A percentile compares a stretch with the other conserved stretches of the same genome.
Evolutionary conservation across 1,284 basidiomycete species (phyloP).

Genomic region (Cryptococcus sp.): DNA sequence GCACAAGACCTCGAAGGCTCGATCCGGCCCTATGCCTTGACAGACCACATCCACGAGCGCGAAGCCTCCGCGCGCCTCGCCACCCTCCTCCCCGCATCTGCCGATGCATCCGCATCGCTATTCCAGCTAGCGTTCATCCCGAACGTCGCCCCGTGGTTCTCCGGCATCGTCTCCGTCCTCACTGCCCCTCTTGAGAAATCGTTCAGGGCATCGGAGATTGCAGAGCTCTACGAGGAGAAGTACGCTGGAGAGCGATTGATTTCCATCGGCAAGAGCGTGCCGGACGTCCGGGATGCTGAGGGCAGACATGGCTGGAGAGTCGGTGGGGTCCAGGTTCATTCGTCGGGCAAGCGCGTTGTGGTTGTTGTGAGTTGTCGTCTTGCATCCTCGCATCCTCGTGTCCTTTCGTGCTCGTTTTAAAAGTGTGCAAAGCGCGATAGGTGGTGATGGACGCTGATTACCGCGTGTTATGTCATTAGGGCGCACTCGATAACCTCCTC

Average conservation of each 20-base stretch:
- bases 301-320: constrained; percentile 84
- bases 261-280: constrained; percentile 66
- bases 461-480: constrained; percentile 56
- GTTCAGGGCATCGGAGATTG: constrained; percentile 71
- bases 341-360: constrained; percentile 81
- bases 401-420: background rate
- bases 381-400: background rate
- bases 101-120: constrained; percentile 15
- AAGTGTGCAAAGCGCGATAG: background rate
- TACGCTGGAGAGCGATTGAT: constrained; percentile 78
- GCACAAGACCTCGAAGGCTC: constrained; percentile 74
- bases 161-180: constrained; percentile 86
- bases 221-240: constrained; percentile 72
- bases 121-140: constrained; percentile 86
- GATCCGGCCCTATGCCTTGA: constrained; percentile 82
- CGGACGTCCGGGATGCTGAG: constrained; percentile 74
- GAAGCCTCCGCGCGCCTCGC: constrained; percentile 85
- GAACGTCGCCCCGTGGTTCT: constrained; percentile 90
- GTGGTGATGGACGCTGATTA: background rate
- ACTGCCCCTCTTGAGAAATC: constrained; percentile 73
- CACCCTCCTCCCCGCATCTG: constrained; percentile 55
- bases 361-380: constrained; percentile 67
- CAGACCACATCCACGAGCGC: constrained; percentile 98
- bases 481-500: constrained; percentile 90
- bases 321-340: constrained; percentile 93